A percentile compares a stretch with the other conserved stretches of the same genome.
Conservation (phyloP, 179 eudicot species). For the Gypsophila paniculata region DNA sequence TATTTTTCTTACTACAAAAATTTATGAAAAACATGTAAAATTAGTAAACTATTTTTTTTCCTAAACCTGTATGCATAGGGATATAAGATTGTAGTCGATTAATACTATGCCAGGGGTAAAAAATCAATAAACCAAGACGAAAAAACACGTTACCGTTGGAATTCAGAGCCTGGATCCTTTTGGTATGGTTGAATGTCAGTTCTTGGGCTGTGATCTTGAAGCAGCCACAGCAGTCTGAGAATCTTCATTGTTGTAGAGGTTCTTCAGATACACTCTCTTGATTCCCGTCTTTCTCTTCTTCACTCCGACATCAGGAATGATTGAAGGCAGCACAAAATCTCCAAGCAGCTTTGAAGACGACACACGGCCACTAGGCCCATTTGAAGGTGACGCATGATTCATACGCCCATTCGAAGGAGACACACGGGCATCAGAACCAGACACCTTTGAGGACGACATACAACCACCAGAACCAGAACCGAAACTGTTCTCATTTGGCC, state of each 20-base stretch:
- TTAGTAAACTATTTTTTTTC: too few species aligned
- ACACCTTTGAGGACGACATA: background rate
- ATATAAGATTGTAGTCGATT: too few species aligned
- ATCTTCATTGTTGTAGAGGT: background rate
- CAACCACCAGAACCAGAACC: constrained; percentile 13
- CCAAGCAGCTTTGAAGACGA: background rate
- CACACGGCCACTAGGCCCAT: background rate
- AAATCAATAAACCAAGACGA: background rate
- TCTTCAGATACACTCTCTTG: background rate
- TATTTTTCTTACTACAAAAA: too few species aligned
- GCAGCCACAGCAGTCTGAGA: background rate
- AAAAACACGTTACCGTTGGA: background rate
- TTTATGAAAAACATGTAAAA: too few species aligned
- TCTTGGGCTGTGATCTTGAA: background rate
- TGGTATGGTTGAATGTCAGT: background rate
- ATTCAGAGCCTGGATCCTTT: background rate
- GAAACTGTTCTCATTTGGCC: background rate
- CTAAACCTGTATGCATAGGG: too few species aligned
- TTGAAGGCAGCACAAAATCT: background rate
- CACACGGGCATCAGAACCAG: background rate
- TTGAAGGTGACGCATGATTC: background rate
- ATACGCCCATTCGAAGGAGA: background rate
- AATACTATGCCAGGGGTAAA: too few species aligned
- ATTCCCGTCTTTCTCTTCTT: background rate
- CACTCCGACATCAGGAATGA: background rate